These are phyloP conservation scores for Aspergillus sp. DNA, from an alignment of 2,329 filamentous ascomycete genomes.

Conservation along the genomic window DNA sequence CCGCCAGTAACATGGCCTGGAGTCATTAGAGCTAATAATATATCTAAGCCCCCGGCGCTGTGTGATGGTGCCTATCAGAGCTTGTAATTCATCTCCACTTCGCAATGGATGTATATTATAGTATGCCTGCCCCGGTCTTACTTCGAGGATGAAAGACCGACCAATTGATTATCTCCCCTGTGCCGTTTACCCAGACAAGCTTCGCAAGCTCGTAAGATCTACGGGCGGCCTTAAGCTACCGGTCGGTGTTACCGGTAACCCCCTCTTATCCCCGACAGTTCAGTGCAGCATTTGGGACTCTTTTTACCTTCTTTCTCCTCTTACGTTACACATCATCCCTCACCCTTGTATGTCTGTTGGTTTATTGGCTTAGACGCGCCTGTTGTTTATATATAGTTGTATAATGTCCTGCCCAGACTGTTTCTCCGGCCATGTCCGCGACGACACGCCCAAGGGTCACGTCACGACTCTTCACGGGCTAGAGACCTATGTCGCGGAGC, in stretches of 20 bases:
- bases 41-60: too few relatives aligned
- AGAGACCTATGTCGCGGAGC: slow-evolving; percentile 49
- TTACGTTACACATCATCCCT: not conserved
- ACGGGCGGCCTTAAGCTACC: not conserved
- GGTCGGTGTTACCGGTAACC: not conserved
- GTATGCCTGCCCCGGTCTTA: too few relatives aligned
- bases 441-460: slow-evolving; percentile 48
- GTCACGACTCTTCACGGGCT: slow-evolving; percentile 50
- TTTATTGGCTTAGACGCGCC: not conserved
- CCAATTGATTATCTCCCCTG: not conserved
- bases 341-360: not conserved
- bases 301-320: not conserved
- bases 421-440: slow-evolving; percentile 49
- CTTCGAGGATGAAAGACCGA: too few relatives aligned
- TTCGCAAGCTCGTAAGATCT: not conserved
- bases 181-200: not conserved
- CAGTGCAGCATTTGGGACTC: too few relatives aligned
- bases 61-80: too few relatives aligned
- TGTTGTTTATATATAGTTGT: not conserved
- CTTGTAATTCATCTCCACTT: too few relatives aligned
- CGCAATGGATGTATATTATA: too few relatives aligned
- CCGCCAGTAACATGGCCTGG: too few relatives aligned
- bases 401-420: slow-evolving; percentile 39
- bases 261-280: not conserved
- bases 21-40: too few relatives aligned